Percentiles rank a stretch among this genome's conserved stretches.
Evolutionary conservation across 805 yeast genomes (phyloP).

Genomic region (Barnettozyma wickerhamii): DNA sequence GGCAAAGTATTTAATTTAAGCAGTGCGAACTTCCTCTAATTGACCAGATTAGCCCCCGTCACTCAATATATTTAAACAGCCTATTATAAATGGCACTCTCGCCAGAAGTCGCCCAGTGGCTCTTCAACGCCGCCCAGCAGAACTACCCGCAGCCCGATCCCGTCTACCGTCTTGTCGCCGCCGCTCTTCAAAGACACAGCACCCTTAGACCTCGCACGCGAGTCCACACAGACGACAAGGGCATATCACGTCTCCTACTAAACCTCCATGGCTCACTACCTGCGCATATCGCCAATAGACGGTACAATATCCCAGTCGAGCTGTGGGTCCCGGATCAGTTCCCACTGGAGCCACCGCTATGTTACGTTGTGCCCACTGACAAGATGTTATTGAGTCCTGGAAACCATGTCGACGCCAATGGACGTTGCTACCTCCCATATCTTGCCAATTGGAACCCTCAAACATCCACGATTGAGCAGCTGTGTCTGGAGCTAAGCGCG

Average conservation of each 20-base stretch:
- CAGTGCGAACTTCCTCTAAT: too few relatives aligned
- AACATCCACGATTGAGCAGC: slow-evolving; percentile 29
- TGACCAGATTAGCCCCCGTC: too few relatives aligned
- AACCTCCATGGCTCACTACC: slow-evolving; percentile 59
- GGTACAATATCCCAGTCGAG: slow-evolving; percentile 51
- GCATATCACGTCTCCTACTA: slow-evolving; percentile 55
- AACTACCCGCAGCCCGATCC: slow-evolving; percentile 57
- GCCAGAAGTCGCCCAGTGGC: slow-evolving; percentile 1
- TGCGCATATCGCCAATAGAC: slow-evolving; percentile 23
- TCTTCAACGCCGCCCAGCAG: slow-evolving; percentile 11
- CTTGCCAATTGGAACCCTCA: slow-evolving; percentile 51
- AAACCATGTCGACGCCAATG: slow-evolving; percentile 65
- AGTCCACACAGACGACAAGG: slow-evolving; percentile 52
- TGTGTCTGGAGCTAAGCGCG: slow-evolving; percentile 27
- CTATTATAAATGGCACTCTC: neutral
- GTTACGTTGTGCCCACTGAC: slow-evolving; percentile 55
- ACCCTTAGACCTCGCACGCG: slow-evolving; percentile 67
- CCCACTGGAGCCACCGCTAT: slow-evolving; percentile 66
- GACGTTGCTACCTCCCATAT: slow-evolving; percentile 66
- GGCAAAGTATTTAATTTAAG: too few relatives aligned
- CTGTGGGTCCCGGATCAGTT: slow-evolving; percentile 76
- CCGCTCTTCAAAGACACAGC: slow-evolving; percentile 45
- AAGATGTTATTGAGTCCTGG: slow-evolving; percentile 49
- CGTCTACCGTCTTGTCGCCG: slow-evolving; percentile 59
- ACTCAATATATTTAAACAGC: too few relatives aligned